Conservation (phyloP, 164 flowering plant species). For the Nelumbo lutea region DNA sequence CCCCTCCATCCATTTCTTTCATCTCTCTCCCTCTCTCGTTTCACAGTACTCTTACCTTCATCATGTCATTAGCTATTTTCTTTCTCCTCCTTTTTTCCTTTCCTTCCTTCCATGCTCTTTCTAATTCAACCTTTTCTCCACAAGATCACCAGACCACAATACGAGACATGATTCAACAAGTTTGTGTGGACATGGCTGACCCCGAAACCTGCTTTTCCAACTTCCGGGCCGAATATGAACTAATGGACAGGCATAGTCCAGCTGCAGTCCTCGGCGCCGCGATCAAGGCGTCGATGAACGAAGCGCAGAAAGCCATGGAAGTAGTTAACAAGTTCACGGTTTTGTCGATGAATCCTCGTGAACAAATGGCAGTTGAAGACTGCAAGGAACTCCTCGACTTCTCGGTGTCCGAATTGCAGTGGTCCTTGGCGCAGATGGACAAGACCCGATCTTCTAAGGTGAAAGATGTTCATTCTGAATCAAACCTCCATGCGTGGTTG, state of each 20-base stretch:
- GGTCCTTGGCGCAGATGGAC: conserved; percentile 53
- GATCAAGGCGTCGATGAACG: conserved; percentile 29
- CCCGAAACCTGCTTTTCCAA: conserved; percentile 33
- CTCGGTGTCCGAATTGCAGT: conserved; percentile 55
- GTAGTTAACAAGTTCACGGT: conserved; percentile 35
- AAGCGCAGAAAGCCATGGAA: conserved; percentile 36
- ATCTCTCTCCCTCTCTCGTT: no score
- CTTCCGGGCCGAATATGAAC: conserved; percentile 23
- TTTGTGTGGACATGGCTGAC: conserved; percentile 33
- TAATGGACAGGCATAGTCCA: conserved; percentile 5
- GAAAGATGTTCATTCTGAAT: conserved; percentile 20
- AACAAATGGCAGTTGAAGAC: conserved; percentile 56
- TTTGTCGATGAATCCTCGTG: conserved; percentile 40
- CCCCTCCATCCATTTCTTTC: no score
- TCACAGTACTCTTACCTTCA: not conserved
- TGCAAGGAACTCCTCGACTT: conserved; percentile 67
- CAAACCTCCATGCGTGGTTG: conserved; percentile 72
- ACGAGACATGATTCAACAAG: conserved; percentile 30
- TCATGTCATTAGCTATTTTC: conserved; percentile 15
- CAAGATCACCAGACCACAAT: conserved; percentile 8
- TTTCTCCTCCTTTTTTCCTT: conserved; percentile 14
- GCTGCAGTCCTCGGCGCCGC: conserved; percentile 45
- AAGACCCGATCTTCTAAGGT: conserved; percentile 32
- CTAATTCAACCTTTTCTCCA: conserved; percentile 9
- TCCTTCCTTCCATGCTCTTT: conserved; percentile 15